Evolutionary conservation across 2,329 filamentous ascomycete genomes (phyloP), one percentile per base, ranked within the genome.

Genomic region (Ambrosiella cleistominuta): DNA sequence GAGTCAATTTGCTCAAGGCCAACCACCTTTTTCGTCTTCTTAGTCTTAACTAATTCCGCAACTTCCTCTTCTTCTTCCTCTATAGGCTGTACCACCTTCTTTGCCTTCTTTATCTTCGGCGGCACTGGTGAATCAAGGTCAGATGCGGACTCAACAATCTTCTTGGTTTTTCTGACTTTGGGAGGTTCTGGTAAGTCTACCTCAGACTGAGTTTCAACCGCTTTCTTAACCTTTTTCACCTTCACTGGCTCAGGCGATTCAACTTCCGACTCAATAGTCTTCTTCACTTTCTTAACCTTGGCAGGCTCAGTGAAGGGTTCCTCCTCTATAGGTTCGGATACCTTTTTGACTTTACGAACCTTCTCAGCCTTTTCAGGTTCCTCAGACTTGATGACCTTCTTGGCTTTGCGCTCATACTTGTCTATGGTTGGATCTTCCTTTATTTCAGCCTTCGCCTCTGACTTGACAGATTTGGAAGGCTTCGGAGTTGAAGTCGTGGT

Each of bases 171-270:
- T 44, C 45, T 49, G 13, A 57, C 45, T 27, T 39, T 37, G 13
- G 54, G 54, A 11, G 54, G 54, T 15, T 45, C 54, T n/a, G 42
- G 44, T 13, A 19, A 9, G 27, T 56, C 54, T 9, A 17, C 15
- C 11, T 56, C 54, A 7, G 35, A 53, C 7, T n/a, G 12, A 15
- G 51, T n/a, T 11, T 39, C 51, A 6, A n/a, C 12, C 35, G 40
- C 51, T 36, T 53, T 53, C 35, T 53, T 53, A n/a, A 8, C 15
- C 51, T 38, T 39, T 9, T 36, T 9, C 12, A 19, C 11, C 51
- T 53, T 53, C 9, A 40, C 51, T 44, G 60, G 61, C n/a, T 62
- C 62, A 4, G 65, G 63, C 17, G 11, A 27, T 17, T 56, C 54
- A 36, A 47, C 35, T 13, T 53, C 51, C n/a, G 51, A 53, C 7